These are phyloP conservation scores for Chlorella sp. DNA, from an alignment of 139 green algal genomes.

Conservation along the genomic window DNA sequence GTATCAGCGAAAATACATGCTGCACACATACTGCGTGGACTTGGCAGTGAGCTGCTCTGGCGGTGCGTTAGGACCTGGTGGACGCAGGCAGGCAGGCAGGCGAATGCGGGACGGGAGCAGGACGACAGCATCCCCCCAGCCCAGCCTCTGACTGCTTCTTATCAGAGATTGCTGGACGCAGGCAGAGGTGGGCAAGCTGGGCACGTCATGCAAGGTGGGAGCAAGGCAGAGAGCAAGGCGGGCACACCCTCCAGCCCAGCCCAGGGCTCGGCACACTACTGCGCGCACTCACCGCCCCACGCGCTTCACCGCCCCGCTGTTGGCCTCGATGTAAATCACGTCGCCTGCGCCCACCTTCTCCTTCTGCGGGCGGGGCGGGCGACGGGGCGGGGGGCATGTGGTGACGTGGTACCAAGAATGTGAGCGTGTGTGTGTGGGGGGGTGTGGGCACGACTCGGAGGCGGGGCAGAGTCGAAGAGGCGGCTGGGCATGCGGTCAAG, in stretches of 20 bases:
- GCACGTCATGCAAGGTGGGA: neutral
- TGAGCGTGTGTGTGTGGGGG: no score
- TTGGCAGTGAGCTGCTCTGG: no score
- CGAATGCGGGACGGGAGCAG: no score
- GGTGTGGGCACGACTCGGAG: no score
- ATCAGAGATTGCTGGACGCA: no score
- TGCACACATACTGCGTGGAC: no score
- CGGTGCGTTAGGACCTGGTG: no score
- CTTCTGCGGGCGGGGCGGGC: constrained; percentile 20
- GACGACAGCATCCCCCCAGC: no score
- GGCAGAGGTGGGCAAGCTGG: no score
- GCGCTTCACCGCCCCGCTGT: constrained; percentile 94
- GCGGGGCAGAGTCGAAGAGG: neutral
- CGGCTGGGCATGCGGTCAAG: neutral
- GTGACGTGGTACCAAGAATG: neutral
- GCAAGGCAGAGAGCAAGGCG: neutral
- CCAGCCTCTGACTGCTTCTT: no score
- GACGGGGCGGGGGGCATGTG: neutral
- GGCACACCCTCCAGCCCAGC: neutral
- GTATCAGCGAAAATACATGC: no score
- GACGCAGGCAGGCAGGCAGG: neutral
- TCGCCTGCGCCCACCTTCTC: constrained; percentile 80
- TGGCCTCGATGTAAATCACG: constrained; percentile 99
- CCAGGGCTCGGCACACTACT: neutral
- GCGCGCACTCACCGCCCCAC: constrained; percentile 84